Percentiles rank a stretch among this genome's conserved stretches.
Conservation (phyloP, 2,329 filamentous ascomycete genomes). For the Alternaria triticimaculans region DNA sequence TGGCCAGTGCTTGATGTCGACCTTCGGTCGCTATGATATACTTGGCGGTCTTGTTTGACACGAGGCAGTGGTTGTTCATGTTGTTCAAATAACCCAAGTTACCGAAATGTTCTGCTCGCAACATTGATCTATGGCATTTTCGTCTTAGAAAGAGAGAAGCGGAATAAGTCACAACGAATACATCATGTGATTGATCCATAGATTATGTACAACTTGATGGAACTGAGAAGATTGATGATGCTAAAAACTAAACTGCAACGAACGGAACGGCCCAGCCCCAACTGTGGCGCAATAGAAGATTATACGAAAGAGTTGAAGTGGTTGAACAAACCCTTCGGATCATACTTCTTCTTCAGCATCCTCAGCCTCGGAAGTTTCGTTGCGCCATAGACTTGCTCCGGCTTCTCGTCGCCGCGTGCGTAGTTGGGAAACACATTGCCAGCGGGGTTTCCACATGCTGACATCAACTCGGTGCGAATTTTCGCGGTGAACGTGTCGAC, state of each 20-base stretch:
- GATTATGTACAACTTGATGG: neutral
- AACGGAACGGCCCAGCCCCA: too few relatives aligned
- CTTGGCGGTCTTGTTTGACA: neutral
- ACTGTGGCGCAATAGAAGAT: neutral
- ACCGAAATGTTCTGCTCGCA: too few relatives aligned
- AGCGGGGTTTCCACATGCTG: neutral
- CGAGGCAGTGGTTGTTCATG: neutral
- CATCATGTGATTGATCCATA: neutral
- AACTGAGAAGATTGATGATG: fast-evolving
- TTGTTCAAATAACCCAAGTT: too few relatives aligned
- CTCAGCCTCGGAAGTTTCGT: conserved; percentile 36
- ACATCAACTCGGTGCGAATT: neutral
- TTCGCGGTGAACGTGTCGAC: neutral
- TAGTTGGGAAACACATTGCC: conserved; percentile 42
- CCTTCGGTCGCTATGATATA: neutral
- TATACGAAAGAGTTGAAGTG: neutral
- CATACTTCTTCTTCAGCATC: conserved; percentile 39
- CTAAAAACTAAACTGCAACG: too few relatives aligned
- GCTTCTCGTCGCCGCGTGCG: conserved; percentile 27
- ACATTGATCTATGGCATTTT: too few relatives aligned
- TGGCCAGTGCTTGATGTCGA: neutral
- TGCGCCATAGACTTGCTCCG: conserved; percentile 39
- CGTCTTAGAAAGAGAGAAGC: too few relatives aligned
- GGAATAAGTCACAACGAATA: too few relatives aligned
- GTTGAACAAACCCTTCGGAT: conserved; percentile 25